Evolutionary conservation across 805 yeast species (phyloP), one percentile per base, ranked within the genome.

Genomic region (Huiozyma sinensis): DNA sequence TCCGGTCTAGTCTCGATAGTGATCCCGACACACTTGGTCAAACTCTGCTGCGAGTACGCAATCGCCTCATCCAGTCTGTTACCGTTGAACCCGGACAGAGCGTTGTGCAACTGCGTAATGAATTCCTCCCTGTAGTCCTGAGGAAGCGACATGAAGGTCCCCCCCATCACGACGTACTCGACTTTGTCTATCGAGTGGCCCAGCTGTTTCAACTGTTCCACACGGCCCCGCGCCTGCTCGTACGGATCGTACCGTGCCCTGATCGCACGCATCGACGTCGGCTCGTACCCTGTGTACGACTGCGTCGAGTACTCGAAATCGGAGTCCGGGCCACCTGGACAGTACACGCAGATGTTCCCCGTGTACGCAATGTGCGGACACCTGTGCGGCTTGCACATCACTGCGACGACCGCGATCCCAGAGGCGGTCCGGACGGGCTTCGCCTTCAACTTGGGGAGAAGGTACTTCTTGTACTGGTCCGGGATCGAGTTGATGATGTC

Each of bases 341-440:
- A 92, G 62, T 84, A 92, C 9, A 92, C 98, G 70, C 98, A 92
- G 49, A 92, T 92, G 60, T 92, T 92, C 49, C 98, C 98, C 0
- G 98, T 92, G 63, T 92, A 92, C 17, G 98, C 97, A 56, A 92
- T 92, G 65, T 92, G 98, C 28, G 98, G 98, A 66, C 98, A 92
- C 68, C 98, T 75, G 64, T 92, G 98, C 2, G 98, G 98, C 64
- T 92, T 92, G 69, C 97, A 89, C 97, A 92, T 92, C 31, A 92
- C 97, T 0, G 98, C 98, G 38, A 92, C 97, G 17, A 92, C 98
- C 7, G 98, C 98, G 47, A 92, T 95, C 55, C 98, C 98, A 8
- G 95, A 84, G 0, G 98, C 98, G 0, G 98, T 92, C 65, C 98
- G 76, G 38, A 92, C 97, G 0, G 98, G 98, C 64, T 92, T 92